A percentile compares a stretch with the other conserved stretches of the same genome.
phyloP scores from a whole-genome alignment of 2,329 filamentous ascomycete species.

The Penicillium sp. region DNA sequence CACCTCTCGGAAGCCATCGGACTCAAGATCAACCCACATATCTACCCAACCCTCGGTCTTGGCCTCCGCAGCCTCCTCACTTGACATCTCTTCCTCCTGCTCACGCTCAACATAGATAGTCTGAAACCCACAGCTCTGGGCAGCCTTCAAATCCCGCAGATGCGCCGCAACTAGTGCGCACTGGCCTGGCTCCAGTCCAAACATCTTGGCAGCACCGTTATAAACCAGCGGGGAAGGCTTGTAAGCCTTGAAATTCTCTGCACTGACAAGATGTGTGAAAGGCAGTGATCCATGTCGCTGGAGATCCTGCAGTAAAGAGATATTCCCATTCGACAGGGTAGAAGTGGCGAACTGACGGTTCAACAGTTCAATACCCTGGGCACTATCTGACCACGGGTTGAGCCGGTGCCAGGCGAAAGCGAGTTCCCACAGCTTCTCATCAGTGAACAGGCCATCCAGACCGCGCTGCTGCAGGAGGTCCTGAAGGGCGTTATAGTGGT shows the following conservation, averaged over 20 bases:
- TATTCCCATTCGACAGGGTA: slow-evolving; percentile 75
- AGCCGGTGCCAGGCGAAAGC: slow-evolving; percentile 72
- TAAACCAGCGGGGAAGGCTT: slow-evolving; percentile 72
- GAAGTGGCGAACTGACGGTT: slow-evolving; percentile 59
- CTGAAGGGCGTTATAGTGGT: slow-evolving; percentile 64
- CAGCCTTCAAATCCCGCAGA: slow-evolving; percentile 66
- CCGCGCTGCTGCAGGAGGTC: slow-evolving; percentile 58
- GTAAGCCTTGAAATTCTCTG: slow-evolving; percentile 71
- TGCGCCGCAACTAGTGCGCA: slow-evolving; percentile 79
- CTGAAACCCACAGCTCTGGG: slow-evolving; percentile 62
- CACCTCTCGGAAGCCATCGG: slow-evolving; percentile 55
- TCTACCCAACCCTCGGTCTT: slow-evolving; percentile 64
- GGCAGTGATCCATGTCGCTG: slow-evolving; percentile 57
- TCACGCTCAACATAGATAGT: slow-evolving; percentile 73
- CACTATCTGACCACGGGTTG: slow-evolving; percentile 65
- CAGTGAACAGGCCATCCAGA: slow-evolving; percentile 60
- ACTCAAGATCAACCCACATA: slow-evolving; percentile 56
- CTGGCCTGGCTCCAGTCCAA: slow-evolving; percentile 59
- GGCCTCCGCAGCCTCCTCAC: slow-evolving; percentile 52
- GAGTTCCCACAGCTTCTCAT: slow-evolving; percentile 60
- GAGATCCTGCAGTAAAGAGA: slow-evolving; percentile 65
- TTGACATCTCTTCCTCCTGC: slow-evolving; percentile 63
- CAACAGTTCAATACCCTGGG: slow-evolving; percentile 57
- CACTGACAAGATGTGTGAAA: slow-evolving; percentile 64
- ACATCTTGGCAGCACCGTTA: slow-evolving; percentile 61